Conservation (phyloP, 768 basidiomycete genomes). For the Infundibulicybe gibba region DNA sequence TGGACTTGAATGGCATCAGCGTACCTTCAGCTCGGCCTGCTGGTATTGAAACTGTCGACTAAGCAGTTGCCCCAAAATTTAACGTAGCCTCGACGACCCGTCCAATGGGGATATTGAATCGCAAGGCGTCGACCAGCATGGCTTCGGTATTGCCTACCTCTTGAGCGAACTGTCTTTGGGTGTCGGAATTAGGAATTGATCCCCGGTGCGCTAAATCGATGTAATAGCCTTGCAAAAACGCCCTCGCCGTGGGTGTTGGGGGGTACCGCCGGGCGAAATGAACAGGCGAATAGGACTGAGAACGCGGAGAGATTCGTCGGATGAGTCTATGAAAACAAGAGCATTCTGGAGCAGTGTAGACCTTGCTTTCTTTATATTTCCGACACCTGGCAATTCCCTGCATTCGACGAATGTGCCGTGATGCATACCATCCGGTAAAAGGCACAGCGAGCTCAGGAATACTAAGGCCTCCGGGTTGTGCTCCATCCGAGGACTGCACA, state of each 20-base stretch:
- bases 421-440: conserved; percentile 25
- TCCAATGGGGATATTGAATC: conserved; percentile 7
- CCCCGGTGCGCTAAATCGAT: conserved; percentile 13
- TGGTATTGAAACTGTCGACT: conserved; percentile 14
- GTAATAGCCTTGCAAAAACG: conserved; percentile 19
- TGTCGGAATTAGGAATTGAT: conserved; percentile 3
- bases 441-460: conserved; percentile 21
- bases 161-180: conserved; percentile 10
- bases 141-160: conserved; percentile 22
- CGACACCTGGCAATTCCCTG: conserved; percentile 13
- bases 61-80: conserved; percentile 21
- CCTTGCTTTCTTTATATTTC: conserved; percentile 15
- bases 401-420: conserved; percentile 8
- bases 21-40: conserved; percentile 17
- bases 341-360: conserved; percentile 23
- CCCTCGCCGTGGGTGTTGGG: conserved; percentile 11
- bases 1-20: conserved; percentile 17
- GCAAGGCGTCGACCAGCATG: conserved; percentile 15
- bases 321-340: conserved; percentile 15
- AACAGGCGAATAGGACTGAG: conserved; percentile 24
- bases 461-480: conserved; percentile 17
- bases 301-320: conserved; percentile 14
- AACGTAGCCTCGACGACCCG: conserved; percentile 15
- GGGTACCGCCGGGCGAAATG: conserved; percentile 14
- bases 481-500: conserved; percentile 21